Conservation (phyloP, 495 filamentous ascomycete species). For the Aspergillus heteromorphus region DNA sequence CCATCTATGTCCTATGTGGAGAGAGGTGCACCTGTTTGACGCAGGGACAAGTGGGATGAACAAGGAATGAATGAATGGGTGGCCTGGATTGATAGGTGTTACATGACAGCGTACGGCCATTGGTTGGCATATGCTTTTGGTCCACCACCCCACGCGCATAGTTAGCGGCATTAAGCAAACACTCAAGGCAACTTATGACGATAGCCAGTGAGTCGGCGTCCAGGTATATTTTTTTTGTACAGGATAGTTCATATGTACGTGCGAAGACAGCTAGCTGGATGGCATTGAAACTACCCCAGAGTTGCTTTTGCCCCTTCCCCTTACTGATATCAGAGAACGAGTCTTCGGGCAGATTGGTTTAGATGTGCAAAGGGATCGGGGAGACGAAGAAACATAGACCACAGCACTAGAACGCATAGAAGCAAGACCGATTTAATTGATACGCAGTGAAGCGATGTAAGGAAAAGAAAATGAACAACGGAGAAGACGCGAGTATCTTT, state of each 20-base stretch:
- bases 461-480: conserved; percentile 1
- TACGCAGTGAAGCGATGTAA: conserved; percentile 3
- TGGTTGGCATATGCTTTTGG: background rate
- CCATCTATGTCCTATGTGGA: too few species aligned
- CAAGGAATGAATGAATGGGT: too few species aligned
- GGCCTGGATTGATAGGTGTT: background rate
- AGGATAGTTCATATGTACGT: background rate
- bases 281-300: background rate
- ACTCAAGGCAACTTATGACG: background rate
- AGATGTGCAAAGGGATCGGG: background rate
- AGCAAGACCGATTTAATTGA: background rate
- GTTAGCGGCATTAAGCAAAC: background rate
- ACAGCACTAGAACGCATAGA: background rate
- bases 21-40: too few species aligned
- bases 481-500: conserved; percentile 16
- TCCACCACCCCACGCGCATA: background rate
- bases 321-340: background rate
- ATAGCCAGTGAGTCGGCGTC: background rate
- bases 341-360: background rate
- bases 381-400: background rate
- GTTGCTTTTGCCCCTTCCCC: conserved; percentile 1
- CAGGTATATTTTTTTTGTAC: background rate
- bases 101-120: background rate
- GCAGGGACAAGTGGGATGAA: too few species aligned
- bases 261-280: background rate